Evolutionary conservation across 2,329 filamentous ascomycete genomes (phyloP).

Genomic region (Pleomassaria siparia): DNA sequence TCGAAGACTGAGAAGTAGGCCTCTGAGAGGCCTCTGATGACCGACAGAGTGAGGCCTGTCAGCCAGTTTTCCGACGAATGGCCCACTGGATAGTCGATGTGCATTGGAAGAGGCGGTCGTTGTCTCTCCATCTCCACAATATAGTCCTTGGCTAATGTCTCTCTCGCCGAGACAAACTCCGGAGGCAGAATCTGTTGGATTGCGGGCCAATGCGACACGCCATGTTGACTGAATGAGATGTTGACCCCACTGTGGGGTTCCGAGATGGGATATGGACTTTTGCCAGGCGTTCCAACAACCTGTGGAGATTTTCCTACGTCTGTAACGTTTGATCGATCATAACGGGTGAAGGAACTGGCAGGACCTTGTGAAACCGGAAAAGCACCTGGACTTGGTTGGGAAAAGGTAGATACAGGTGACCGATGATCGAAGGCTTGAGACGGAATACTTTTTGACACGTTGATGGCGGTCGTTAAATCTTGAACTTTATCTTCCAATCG

Average conservation of each 20-base stretch:
- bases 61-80: conserved; percentile 46
- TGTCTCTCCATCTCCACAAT: conserved; percentile 53
- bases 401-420: conserved; percentile 29
- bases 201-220: conserved; percentile 53
- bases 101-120: conserved; percentile 47
- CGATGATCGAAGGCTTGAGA: conserved; percentile 23
- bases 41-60: conserved; percentile 49
- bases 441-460: conserved; percentile 17
- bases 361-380: background rate
- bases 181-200: conserved; percentile 47
- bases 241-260: conserved; percentile 31
- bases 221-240: conserved; percentile 55
- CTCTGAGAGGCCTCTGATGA: conserved; percentile 55
- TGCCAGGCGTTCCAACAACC: conserved; percentile 26
- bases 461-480: conserved; percentile 45
- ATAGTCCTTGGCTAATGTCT: conserved; percentile 51
- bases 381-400: conserved; percentile 30
- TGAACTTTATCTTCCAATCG: conserved; percentile 57
- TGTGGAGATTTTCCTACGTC: conserved; percentile 31
- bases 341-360: conserved; percentile 10
- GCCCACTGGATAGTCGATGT: conserved; percentile 36
- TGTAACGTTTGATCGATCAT: conserved; percentile 22
- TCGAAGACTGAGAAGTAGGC: conserved; percentile 59
- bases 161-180: conserved; percentile 41
- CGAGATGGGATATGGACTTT: conserved; percentile 20